These are phyloP conservation scores for Cercospora citrullina DNA, from an alignment of 2,329 filamentous ascomycete species.

Conservation along the genomic window DNA sequence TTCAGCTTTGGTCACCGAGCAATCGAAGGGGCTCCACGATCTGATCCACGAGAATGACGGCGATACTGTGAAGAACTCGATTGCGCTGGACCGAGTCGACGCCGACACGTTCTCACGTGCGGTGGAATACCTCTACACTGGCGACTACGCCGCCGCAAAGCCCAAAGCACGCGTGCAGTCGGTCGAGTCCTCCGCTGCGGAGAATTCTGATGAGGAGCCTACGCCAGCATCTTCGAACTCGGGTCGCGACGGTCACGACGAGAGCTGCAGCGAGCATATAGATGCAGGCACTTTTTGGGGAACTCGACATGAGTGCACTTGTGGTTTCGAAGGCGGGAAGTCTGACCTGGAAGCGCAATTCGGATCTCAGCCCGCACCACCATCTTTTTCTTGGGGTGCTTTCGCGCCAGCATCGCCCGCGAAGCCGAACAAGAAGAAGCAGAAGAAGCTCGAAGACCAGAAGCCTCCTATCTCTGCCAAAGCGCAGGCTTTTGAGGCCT, in stretches of 20 bases:
- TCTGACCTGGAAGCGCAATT: background rate
- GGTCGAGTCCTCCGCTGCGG: background rate
- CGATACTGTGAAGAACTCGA: background rate
- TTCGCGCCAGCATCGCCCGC: background rate
- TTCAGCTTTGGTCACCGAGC: background rate
- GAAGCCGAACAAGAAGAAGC: background rate
- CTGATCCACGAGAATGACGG: background rate
- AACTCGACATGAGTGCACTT: background rate
- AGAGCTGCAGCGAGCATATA: background rate
- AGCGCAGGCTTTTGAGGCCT: background rate
- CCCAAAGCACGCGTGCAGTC: background rate
- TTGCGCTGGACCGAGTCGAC: slow-evolving; percentile 5
- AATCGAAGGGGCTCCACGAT: background rate
- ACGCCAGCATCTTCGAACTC: background rate
- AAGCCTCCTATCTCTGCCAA: background rate
- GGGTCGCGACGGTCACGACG: background rate
- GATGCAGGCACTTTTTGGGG: background rate
- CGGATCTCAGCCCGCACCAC: background rate
- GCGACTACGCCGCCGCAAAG: slow-evolving; percentile 19
- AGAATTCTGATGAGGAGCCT: background rate
- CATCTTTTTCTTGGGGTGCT: background rate
- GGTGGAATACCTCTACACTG: slow-evolving; percentile 20
- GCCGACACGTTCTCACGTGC: slow-evolving; percentile 17
- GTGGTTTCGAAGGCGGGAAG: background rate
- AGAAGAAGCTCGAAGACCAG: background rate